These are phyloP conservation scores for Citeromyces hawaiiensis DNA, from an alignment of 1,139 yeast genomes.

Conservation along the genomic window DNA sequence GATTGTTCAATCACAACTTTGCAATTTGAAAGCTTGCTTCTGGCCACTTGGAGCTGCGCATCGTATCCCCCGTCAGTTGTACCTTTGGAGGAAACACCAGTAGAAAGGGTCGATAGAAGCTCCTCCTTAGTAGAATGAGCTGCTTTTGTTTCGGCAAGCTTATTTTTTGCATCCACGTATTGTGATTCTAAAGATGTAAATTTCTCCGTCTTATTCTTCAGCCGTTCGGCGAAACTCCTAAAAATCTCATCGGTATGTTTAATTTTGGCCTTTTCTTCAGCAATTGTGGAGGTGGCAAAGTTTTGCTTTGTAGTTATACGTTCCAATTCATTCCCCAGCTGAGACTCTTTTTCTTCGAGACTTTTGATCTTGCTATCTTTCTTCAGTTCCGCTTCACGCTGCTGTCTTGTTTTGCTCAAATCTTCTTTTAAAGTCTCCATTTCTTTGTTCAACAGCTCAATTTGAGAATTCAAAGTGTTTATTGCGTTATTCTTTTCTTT, in stretches of 20 bases:
- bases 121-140: slow-evolving; percentile 61
- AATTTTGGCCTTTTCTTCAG: background rate
- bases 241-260: slow-evolving; percentile 6
- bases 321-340: slow-evolving; percentile 52
- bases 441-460: slow-evolving; percentile 32
- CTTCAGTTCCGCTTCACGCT: slow-evolving; percentile 45
- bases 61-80: slow-evolving; percentile 70
- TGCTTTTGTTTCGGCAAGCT: slow-evolving; percentile 30
- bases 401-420: slow-evolving; percentile 36
- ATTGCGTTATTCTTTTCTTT: slow-evolving; percentile 15
- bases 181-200: slow-evolving; percentile 19
- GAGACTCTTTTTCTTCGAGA: slow-evolving; percentile 45
- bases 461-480: slow-evolving; percentile 21
- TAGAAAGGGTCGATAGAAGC: slow-evolving; percentile 65
- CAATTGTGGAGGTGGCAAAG: slow-evolving; percentile 21
- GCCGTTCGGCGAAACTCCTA: slow-evolving; percentile 12
- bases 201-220: slow-evolving; percentile 16
- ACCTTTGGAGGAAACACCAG: slow-evolving; percentile 85
- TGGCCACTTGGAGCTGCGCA: slow-evolving; percentile 57
- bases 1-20: slow-evolving; percentile 48
- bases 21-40: slow-evolving; percentile 39
- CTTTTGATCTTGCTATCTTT: slow-evolving; percentile 52
- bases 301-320: slow-evolving; percentile 53
- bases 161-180: slow-evolving; percentile 29
- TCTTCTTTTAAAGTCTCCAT: slow-evolving; percentile 49